Percentiles rank a stretch among this genome's conserved stretches.
phyloP scores from a whole-genome alignment of 2,329 filamentous ascomycete genomes.

The Xylaria arbuscula region DNA sequence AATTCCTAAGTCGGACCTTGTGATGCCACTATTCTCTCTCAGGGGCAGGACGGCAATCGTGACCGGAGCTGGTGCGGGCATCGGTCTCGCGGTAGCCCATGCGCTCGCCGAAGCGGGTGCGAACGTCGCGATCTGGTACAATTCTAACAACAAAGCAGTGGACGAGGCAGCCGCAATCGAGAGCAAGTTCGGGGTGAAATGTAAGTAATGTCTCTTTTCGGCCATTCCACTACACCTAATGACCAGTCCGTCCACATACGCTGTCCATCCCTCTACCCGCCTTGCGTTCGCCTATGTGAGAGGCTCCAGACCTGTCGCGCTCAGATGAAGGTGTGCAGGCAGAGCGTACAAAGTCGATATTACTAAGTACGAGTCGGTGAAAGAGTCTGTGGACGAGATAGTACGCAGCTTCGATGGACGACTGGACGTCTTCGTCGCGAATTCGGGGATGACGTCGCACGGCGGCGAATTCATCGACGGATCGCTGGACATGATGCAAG shows the following conservation, averaged over 20 bases:
- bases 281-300: background rate
- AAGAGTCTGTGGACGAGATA: constrained; percentile 62
- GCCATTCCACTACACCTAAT: background rate
- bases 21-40: constrained; percentile 75
- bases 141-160: constrained; percentile 73
- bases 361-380: constrained; percentile 62
- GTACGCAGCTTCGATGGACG: constrained; percentile 77
- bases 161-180: constrained; percentile 72
- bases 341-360: constrained; percentile 73
- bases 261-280: background rate
- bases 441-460: constrained; percentile 80
- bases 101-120: constrained; percentile 76
- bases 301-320: background rate
- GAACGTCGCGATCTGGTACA: constrained; percentile 79
- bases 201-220: constrained; percentile 55
- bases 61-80: constrained; percentile 67
- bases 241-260: background rate
- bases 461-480: constrained; percentile 75
- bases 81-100: constrained; percentile 73
- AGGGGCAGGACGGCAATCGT: constrained; percentile 77
- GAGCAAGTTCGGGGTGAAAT: constrained; percentile 73
- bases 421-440: constrained; percentile 82
- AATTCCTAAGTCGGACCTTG: constrained; percentile 59
- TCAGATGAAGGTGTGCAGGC: constrained; percentile 52
- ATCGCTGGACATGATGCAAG: constrained; percentile 70